These are phyloP conservation scores for Phytopythium montanum DNA, from an alignment of 352 stramenopile genomes.

Conservation along the genomic window DNA sequence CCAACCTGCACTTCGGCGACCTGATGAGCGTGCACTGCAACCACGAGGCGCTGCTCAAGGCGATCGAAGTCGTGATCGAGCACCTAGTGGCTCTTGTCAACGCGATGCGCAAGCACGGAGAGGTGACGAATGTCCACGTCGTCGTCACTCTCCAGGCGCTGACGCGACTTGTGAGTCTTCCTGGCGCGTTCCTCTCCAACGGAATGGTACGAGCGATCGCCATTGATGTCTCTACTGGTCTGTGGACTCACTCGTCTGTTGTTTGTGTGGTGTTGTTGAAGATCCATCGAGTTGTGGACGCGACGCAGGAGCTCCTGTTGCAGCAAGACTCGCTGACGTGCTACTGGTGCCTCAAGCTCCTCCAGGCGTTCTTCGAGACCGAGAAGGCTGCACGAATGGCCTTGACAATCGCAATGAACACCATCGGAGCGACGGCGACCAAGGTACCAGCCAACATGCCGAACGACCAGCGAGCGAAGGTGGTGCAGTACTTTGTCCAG, in stretches of 20 bases:
- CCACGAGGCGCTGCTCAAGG: slow-evolving; percentile 34
- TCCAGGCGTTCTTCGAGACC: slow-evolving; percentile 58
- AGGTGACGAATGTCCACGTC: slow-evolving; percentile 32
- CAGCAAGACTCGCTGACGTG: slow-evolving; percentile 55
- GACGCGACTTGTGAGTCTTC: slow-evolving; percentile 39
- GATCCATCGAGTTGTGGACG: slow-evolving; percentile 49
- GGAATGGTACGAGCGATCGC: slow-evolving; percentile 19
- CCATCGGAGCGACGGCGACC: not conserved
- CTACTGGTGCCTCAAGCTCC: slow-evolving; percentile 65
- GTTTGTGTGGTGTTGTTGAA: slow-evolving; percentile 7
- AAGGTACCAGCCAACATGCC: slow-evolving; percentile 14
- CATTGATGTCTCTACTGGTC: not conserved
- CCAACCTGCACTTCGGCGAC: slow-evolving; percentile 41
- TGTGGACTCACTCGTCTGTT: not conserved
- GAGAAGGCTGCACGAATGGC: slow-evolving; percentile 7
- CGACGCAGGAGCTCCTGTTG: slow-evolving; percentile 47
- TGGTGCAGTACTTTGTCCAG: slow-evolving; percentile 54
- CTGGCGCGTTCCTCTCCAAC: slow-evolving; percentile 37
- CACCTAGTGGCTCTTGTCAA: slow-evolving; percentile 37
- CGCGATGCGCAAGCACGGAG: slow-evolving; percentile 26
- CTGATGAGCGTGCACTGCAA: slow-evolving; percentile 26
- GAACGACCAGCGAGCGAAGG: slow-evolving; percentile 42
- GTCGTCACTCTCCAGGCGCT: slow-evolving; percentile 49
- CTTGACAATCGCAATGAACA: not conserved
- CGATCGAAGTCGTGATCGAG: slow-evolving; percentile 44